Conservation (phyloP, 352 stramenopile species). For the Thalassiosira allenii region DNA sequence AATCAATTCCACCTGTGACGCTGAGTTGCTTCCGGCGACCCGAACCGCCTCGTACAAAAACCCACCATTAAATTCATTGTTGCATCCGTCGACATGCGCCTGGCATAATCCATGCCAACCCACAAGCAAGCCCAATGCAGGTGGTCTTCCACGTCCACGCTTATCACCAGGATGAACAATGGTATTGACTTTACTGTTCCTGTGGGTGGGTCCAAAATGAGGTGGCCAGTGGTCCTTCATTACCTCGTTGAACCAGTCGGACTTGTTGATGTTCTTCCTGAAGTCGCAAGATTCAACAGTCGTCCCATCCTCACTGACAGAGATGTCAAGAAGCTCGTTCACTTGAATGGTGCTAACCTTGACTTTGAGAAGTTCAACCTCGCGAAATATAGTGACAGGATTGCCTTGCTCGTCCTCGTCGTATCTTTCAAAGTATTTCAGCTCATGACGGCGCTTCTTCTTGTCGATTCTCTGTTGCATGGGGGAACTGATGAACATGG, state of each 20-base stretch:
- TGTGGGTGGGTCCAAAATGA: neutral
- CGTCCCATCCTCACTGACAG: neutral
- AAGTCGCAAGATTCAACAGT: neutral
- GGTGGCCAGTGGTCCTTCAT: neutral
- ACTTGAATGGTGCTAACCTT: neutral
- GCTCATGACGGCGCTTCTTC: no score
- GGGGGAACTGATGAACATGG: no score
- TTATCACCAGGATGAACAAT: neutral
- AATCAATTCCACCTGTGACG: neutral
- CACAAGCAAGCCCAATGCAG: neutral
- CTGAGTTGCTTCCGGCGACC: neutral
- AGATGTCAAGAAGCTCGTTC: neutral
- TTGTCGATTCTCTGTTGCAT: no score
- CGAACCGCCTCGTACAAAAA: neutral
- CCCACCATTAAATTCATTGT: neutral
- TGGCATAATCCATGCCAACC: neutral
- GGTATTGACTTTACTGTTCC: neutral
- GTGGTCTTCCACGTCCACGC: no score
- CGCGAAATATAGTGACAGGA: neutral
- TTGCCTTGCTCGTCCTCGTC: neutral
- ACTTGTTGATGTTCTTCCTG: neutral
- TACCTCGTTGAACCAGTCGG: neutral
- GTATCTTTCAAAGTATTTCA: no score
- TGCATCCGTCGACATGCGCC: neutral
- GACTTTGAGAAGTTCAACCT: neutral